These are phyloP conservation scores for Reticulascus tulasneorum DNA, from an alignment of 2,329 filamentous ascomycete species.

Conservation along the genomic window DNA sequence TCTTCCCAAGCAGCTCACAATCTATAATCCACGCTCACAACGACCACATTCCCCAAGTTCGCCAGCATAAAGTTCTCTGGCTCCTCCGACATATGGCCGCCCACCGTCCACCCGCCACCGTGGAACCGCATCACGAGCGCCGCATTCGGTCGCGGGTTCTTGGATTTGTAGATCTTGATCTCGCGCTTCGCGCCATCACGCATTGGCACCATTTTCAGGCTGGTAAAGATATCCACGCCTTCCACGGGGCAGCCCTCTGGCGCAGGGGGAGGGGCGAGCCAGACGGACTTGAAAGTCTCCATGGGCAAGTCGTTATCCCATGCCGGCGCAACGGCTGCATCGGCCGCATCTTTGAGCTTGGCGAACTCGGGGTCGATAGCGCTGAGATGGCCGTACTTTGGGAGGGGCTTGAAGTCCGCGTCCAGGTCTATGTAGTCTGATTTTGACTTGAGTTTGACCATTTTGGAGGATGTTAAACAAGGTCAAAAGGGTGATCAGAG, in stretches of 20 bases:
- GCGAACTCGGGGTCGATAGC: slow-evolving; percentile 26
- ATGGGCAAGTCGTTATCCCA: slow-evolving; percentile 24
- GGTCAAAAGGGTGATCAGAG: no score
- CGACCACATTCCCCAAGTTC: slow-evolving; percentile 26
- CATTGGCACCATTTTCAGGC: slow-evolving; percentile 21
- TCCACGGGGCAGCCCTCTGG: slow-evolving; percentile 25
- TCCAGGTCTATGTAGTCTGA: slow-evolving; percentile 23
- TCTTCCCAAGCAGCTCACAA: slow-evolving; percentile 19
- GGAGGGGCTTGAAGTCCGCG: slow-evolving; percentile 26
- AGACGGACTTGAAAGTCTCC: slow-evolving; percentile 22
- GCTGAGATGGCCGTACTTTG: slow-evolving; percentile 30
- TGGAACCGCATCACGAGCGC: slow-evolving; percentile 29
- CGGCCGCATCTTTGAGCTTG: slow-evolving; percentile 20
- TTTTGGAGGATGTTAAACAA: slow-evolving; percentile 6
- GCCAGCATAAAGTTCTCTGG: slow-evolving; percentile 30
- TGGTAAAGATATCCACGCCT: slow-evolving; percentile 27
- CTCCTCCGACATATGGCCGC: slow-evolving; percentile 28
- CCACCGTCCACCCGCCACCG: slow-evolving; percentile 31
- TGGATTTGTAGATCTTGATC: slow-evolving; percentile 30
- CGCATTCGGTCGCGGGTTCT: slow-evolving; percentile 16
- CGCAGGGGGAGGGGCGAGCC: slow-evolving; percentile 19
- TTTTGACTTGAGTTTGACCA: slow-evolving; percentile 22
- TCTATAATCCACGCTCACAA: slow-evolving; percentile 33
- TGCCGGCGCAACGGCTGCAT: slow-evolving; percentile 19
- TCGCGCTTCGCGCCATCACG: slow-evolving; percentile 29